phyloP scores from a whole-genome alignment of 495 filamentous ascomycete species.

The Trichoderma gamsii region DNA sequence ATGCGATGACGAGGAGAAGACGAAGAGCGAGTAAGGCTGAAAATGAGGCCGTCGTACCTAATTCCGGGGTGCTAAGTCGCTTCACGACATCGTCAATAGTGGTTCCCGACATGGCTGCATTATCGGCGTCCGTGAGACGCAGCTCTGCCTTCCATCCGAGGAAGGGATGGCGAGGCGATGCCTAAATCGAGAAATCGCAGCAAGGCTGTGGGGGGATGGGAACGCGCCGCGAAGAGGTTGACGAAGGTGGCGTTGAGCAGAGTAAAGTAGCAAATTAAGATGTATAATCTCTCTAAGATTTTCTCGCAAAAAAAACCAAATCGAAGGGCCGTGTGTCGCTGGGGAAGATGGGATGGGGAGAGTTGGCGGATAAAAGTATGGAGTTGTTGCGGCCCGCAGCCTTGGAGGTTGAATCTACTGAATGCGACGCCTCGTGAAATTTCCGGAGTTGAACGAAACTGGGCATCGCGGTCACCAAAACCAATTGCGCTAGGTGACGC shows the following conservation, averaged over 20 bases:
- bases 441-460: conserved; percentile 14
- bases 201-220: not conserved
- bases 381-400: not conserved
- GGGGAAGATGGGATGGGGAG: not conserved
- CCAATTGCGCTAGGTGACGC: conserved; percentile 17
- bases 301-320: too few species aligned
- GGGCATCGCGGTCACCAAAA: conserved; percentile 17
- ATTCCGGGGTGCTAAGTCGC: conserved; percentile 47
- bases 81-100: conserved; percentile 49
- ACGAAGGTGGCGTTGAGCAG: too few species aligned
- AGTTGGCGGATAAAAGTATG: not conserved
- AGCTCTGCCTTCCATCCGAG: conserved; percentile 17
- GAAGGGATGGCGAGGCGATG: conserved; percentile 11
- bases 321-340: not conserved
- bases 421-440: conserved; percentile 8
- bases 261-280: not conserved
- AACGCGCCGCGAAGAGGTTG: not conserved
- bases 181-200: not conserved
- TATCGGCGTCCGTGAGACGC: conserved; percentile 23
- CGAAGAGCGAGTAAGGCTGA: too few species aligned
- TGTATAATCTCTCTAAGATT: too few species aligned
- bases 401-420: not conserved
- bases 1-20: not conserved
- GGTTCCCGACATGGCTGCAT: conserved; percentile 45
- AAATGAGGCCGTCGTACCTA: conserved; percentile 31